Evolutionary conservation across 768 basidiomycete genomes (phyloP).

Genomic region (Ramaria rubella): DNA sequence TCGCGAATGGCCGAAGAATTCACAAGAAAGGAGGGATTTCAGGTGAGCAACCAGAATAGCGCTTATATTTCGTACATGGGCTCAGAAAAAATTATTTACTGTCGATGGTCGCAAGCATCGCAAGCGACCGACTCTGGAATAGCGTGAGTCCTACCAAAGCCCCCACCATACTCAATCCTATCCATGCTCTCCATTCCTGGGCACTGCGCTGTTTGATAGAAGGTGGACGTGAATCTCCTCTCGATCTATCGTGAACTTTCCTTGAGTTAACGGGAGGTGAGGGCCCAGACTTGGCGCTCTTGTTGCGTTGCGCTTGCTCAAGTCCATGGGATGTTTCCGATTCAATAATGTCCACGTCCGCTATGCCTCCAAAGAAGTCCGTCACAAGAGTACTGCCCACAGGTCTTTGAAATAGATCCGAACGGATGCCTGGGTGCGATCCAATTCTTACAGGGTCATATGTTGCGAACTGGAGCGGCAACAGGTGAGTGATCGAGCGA

Average conservation of each 20-base stretch:
- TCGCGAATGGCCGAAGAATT: too few species aligned
- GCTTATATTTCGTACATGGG: too few species aligned
- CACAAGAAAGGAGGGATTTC: too few species aligned
- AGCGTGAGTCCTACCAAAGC: background rate
- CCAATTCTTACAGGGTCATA: slow-evolving; percentile 70
- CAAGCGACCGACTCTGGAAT: background rate
- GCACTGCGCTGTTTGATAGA: background rate
- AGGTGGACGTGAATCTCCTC: background rate
- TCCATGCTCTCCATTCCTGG: slow-evolving; percentile 1
- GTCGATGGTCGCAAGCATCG: too few species aligned
- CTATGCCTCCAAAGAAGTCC: slow-evolving; percentile 86
- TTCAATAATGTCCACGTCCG: slow-evolving; percentile 65
- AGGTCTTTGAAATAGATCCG: slow-evolving; percentile 67
- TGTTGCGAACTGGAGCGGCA: slow-evolving; percentile 60
- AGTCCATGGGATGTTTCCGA: background rate
- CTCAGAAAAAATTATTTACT: too few species aligned
- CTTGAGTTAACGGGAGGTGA: background rate
- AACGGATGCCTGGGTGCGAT: slow-evolving; percentile 86
- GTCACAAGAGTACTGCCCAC: slow-evolving; percentile 62
- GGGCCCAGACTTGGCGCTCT: background rate
- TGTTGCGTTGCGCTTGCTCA: background rate
- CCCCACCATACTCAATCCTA: background rate
- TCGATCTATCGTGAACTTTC: background rate
- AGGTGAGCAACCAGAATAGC: too few species aligned
- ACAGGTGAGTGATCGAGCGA: background rate